Evolutionary conservation across 495 filamentous ascomycete species (phyloP).

Genomic region (Massariosphaeria phaeospora): DNA sequence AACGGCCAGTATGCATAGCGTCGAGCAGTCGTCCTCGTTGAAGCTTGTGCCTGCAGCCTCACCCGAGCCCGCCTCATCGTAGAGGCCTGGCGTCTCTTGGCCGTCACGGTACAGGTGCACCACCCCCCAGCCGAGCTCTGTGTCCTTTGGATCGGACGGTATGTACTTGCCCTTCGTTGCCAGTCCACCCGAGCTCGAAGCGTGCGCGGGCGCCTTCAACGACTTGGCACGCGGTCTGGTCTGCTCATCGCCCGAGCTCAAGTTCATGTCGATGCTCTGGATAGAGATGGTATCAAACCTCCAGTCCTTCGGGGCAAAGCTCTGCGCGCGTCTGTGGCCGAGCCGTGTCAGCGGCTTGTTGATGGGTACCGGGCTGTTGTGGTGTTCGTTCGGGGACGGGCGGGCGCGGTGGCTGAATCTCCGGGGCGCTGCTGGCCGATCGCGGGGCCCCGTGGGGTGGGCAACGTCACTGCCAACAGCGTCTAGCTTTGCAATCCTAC

Average conservation of each 20-base stretch:
- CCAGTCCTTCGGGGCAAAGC: constrained; percentile 49
- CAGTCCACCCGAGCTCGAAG: constrained; percentile 47
- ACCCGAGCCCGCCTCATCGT: constrained; percentile 36
- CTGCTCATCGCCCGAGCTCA: constrained; percentile 26
- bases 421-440: constrained; percentile 5
- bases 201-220: constrained; percentile 25
- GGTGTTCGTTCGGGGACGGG: constrained; percentile 22
- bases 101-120: constrained; percentile 90
- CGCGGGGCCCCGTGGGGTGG: constrained; percentile 1
- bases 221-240: constrained; percentile 29
- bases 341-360: constrained; percentile 8
- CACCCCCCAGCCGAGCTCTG: constrained; percentile 84
- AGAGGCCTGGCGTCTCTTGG: constrained; percentile 61
- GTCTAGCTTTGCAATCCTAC: constrained; percentile 10
- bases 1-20: constrained; percentile 88
- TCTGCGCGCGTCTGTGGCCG: constrained; percentile 14
- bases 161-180: constrained; percentile 75
- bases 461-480: constrained; percentile 19
- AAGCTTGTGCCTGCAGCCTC: constrained; percentile 30
- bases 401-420: constrained; percentile 22
- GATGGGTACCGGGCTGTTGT: constrained; percentile 29
- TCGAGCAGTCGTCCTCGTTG: constrained; percentile 69
- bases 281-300: constrained; percentile 60
- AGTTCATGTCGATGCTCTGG: constrained; percentile 56
- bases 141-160: constrained; percentile 66